Evolutionary conservation across 2,329 filamentous ascomycete genomes (phyloP), one percentile per base, ranked within the genome.

Genomic region (Fusarium napiforme): DNA sequence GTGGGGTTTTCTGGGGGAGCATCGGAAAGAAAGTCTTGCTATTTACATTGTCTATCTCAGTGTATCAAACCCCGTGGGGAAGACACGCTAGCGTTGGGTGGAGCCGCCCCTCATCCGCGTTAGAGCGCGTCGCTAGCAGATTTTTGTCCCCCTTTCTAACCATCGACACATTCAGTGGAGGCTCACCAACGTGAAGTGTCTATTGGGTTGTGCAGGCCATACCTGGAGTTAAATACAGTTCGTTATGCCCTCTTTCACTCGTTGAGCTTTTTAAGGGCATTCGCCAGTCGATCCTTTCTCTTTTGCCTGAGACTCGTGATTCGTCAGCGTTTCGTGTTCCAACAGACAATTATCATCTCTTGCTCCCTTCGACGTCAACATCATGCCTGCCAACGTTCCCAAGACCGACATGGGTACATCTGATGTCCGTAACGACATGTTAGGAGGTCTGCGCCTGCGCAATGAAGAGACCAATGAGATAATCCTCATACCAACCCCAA

Each of bases 401-500:
- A 40, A 40, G n/a, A 30, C 18, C 36, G 4, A 6, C 12, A 28
- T 1, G 18, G 14, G 36, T 28, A 26, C 12, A 16, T 3, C 18
- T 21, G 14, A 14, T 42, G 45, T 5, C 21, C 45, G 23, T 11
- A 40, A 26, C n/a, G 32, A 60, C 8, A 28, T 9, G 19, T 18
- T 60, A 14, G 57, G 57, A 9, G 57, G 28, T 9, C 28, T 60
- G 9, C 45, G 57, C 0, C 46, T 60, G 4, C 57, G 59, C 2
- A 56, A 56, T 32, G 47, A 60, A 42, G 63, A 42, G 47, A 69
- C 67, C 19, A 68, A 69, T 32, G 57, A 66, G 45, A 55, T 69
- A 11, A 68, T 69, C 2, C 47, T 68, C 26, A 69, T 70, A 37
- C 73, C 73, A 26, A 75, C 64, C 7, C 74, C 74, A 7, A 75